Base-by-base conservation (phyloP, 371 early-diverging fungal species). In the Paraphysoderma sedebokerense region DNA sequence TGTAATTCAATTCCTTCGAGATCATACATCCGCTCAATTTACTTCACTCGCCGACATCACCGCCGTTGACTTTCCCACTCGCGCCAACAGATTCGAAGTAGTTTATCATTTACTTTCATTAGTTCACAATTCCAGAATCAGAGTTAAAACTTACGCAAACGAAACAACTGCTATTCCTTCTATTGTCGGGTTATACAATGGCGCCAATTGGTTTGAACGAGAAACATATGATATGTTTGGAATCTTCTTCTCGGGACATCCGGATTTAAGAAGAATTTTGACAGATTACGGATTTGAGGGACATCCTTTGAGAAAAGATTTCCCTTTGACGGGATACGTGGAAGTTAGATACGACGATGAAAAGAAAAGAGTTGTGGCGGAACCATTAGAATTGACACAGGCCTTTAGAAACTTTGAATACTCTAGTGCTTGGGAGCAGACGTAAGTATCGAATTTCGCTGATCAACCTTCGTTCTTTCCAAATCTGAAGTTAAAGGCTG, bases 231-330 rank as follows among this genome's bases (percentile, higher is more conserved):
- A 97, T 61, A 95, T 97, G 96, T 97, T 77, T 63, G 98, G 98
- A 54, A 76, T 97, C 52, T 88, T 87, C 66, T 97, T 93, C 59
- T 71, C 78, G 3, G 85, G 81, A 45, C 98, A 97, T 57, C 98
- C 98, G 13, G 98, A 97, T 71, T 66, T 97, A 54, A 63, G 98
- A 42, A 74, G 98, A 49, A 95, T 97, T 58, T 75, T 97, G 68
- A 93, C 96, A 42, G 97, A 97, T 66, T 97, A 95, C 59, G 97
- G 97, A 39, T 97, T 95, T 55, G 91, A 91, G 67, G 97, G 98
- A 13, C 82, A 95, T 65, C 96, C 98, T 41, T 59, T 97, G 55
- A 74, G 98, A 57, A 97, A 97, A 74, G 98, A 97, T 58, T 95
- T 97, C 76, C 98, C 98, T 44, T 69, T 93, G 38, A 90, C 92